Percentiles rank a stretch among this genome's conserved stretches.
phyloP scores from a whole-genome alignment of 305 asterid species.

The Fraxinus paxiana region DNA sequence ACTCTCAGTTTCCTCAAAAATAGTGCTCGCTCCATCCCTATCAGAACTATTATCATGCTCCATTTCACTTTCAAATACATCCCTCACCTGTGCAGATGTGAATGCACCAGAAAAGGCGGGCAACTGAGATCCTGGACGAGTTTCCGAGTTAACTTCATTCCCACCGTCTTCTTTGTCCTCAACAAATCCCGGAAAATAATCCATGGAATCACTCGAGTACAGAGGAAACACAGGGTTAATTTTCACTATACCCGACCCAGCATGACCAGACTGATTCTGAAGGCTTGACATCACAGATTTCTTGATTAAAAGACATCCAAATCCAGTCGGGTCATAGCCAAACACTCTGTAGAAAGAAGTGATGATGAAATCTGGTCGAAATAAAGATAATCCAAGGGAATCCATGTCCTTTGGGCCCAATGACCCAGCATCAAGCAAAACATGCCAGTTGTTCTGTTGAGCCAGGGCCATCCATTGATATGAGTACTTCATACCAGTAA shows the following conservation, averaged over 20 bases:
- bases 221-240: constrained; percentile 78
- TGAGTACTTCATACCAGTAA: constrained; percentile 89
- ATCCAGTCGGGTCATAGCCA: constrained; percentile 94
- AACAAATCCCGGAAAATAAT: constrained; percentile 69
- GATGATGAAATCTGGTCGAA: constrained; percentile 87
- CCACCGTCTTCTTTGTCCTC: constrained; percentile 59
- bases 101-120: constrained; percentile 97
- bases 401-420: constrained; percentile 98
- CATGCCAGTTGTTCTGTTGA: constrained; percentile 98
- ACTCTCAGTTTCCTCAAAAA: constrained; percentile 85
- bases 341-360: constrained; percentile 87
- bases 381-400: constrained; percentile 84
- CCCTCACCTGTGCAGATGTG: constrained; percentile 97
- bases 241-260: constrained; percentile 90
- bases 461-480: constrained; percentile 99
- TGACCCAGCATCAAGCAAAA: constrained; percentile 91
- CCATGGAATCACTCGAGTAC: constrained; percentile 85
- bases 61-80: constrained; percentile 81
- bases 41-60: constrained; percentile 82
- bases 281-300: constrained; percentile 83
- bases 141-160: constrained; percentile 49
- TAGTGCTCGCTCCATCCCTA: constrained; percentile 86
- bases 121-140: constrained; percentile 58
- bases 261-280: constrained; percentile 79
- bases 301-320: constrained; percentile 90